Conservation (phyloP, 2,329 filamentous ascomycete genomes). For the Emergomyces africanus region DNA sequence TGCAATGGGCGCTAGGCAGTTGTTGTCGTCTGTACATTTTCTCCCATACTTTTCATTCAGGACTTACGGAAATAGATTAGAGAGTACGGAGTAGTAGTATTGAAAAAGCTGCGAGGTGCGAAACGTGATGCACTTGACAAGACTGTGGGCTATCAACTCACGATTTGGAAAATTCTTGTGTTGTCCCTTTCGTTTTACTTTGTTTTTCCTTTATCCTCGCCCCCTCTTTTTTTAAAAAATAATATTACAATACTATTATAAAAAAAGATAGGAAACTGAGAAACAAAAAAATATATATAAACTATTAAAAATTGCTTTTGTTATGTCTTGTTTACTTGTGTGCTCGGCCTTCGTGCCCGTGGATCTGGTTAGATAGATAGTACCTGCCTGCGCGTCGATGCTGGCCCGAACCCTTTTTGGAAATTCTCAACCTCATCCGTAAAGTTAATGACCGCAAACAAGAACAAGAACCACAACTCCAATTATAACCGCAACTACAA, state of each 20-base stretch:
- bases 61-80: not conserved
- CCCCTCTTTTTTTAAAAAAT: not conserved
- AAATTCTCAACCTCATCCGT: not conserved
- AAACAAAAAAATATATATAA: not conserved
- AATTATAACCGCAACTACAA: not conserved
- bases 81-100: not conserved
- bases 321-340: not conserved
- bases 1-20: not conserved
- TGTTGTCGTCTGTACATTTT: not conserved
- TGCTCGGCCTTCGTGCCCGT: not conserved
- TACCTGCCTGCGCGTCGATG: not conserved
- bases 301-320: not conserved
- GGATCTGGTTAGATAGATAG: no score
- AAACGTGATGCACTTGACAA: not conserved
- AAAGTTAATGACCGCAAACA: not conserved
- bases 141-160: not conserved
- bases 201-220: not conserved
- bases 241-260: not conserved
- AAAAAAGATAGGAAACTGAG: not conserved
- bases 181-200: not conserved
- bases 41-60: not conserved
- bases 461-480: not conserved
- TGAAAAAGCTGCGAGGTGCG: not conserved
- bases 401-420: not conserved
- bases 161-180: not conserved